phyloP scores from a whole-genome alignment of 148 eudicot genomes.

The Rhododendron vialii region DNA sequence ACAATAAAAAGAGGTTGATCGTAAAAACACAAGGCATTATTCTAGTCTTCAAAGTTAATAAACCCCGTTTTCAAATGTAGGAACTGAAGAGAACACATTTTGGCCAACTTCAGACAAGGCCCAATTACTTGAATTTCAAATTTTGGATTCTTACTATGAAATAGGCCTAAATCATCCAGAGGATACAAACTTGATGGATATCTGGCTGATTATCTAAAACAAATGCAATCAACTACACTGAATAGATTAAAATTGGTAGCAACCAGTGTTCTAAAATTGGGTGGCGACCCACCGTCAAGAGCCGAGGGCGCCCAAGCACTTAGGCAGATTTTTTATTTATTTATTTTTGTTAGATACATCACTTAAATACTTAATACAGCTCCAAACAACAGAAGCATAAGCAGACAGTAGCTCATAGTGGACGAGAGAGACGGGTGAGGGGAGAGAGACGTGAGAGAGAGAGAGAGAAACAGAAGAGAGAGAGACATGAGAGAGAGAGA shows the following conservation, averaged over 20 bases:
- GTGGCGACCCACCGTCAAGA: too few species aligned
- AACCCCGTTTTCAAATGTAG: not conserved
- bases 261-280: too few species aligned
- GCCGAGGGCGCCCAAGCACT: too few species aligned
- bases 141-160: not conserved
- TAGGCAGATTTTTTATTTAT: too few species aligned
- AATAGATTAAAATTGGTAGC: not conserved
- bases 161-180: not conserved
- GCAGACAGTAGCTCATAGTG: too few species aligned
- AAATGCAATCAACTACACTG: not conserved
- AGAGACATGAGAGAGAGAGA: too few species aligned
- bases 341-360: too few species aligned
- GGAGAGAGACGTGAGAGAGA: too few species aligned
- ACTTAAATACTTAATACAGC: too few species aligned
- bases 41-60: not conserved
- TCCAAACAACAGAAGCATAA: too few species aligned
- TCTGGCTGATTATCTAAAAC: not conserved
- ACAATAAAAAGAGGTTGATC: not conserved
- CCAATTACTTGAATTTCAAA: not conserved
- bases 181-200: not conserved
- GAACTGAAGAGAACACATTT: not conserved
- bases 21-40: not conserved
- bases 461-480: too few species aligned
- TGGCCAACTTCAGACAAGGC: not conserved
- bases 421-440: too few species aligned